phyloP scores from a whole-genome alignment of 1,284 basidiomycete genomes.

The Tilletia caries region DNA sequence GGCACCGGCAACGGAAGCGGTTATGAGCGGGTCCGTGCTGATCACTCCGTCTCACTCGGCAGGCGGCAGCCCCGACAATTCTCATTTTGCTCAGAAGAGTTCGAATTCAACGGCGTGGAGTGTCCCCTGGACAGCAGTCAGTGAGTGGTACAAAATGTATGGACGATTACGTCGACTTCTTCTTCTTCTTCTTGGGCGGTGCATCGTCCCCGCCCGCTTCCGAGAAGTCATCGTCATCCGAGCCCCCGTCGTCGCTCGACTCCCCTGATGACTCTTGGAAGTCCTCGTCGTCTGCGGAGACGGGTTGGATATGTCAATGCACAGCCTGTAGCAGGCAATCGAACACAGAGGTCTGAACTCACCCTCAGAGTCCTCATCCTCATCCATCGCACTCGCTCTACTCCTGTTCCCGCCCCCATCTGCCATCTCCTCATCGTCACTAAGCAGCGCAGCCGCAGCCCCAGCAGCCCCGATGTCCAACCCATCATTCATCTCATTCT shows the following conservation, averaged over 20 bases:
- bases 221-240: conserved; percentile 26
- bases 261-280: conserved; percentile 65
- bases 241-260: conserved; percentile 16
- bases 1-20: no score
- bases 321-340: conserved; percentile 11
- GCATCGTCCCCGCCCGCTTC: conserved; percentile 28
- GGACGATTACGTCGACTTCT: conserved; percentile 21
- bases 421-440: conserved; percentile 60
- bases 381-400: conserved; percentile 32
- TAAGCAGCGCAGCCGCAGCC: conserved; percentile 66
- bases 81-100: neutral
- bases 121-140: neutral
- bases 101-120: neutral
- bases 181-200: conserved; percentile 41
- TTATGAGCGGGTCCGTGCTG: no score
- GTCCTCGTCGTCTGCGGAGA: conserved; percentile 68
- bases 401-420: conserved; percentile 64
- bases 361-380: conserved; percentile 52
- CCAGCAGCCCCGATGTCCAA: conserved; percentile 53
- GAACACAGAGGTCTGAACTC: conserved; percentile 12
- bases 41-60: no score
- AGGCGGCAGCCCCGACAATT: no score
- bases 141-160: neutral
- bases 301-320: conserved; percentile 27
- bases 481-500: conserved; percentile 94